phyloP scores from a whole-genome alignment of 2,329 filamentous ascomycete species.

The Trichothecium sympodiale region DNA sequence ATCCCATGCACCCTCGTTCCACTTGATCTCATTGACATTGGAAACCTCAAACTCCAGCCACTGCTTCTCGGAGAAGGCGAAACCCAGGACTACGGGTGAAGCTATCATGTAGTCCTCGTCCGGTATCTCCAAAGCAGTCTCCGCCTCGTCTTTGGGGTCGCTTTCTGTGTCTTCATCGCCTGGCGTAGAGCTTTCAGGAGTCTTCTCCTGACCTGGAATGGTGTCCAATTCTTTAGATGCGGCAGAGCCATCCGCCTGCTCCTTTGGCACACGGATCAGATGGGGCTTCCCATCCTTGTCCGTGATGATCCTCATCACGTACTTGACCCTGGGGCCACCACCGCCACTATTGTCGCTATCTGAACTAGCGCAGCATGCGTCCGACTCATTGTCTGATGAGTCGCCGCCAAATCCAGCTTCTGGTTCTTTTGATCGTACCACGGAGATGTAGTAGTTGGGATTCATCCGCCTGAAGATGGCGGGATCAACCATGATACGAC shows the following conservation, averaged over 20 bases:
- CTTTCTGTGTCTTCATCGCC: conserved; percentile 24
- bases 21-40: conserved; percentile 67
- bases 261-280: conserved; percentile 16
- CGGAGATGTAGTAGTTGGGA: conserved; percentile 71
- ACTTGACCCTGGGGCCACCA: conserved; percentile 29
- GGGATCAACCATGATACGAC: conserved; percentile 80
- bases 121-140: conserved; percentile 37
- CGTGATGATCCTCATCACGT: conserved; percentile 41
- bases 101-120: conserved; percentile 79
- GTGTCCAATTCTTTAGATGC: conserved; percentile 11
- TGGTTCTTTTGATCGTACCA: conserved; percentile 61
- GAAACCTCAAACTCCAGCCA: conserved; percentile 85
- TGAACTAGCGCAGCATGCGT: conserved; percentile 22
- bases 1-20: conserved; percentile 75
- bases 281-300: conserved; percentile 27
- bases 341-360: conserved; percentile 18
- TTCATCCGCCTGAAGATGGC: conserved; percentile 74
- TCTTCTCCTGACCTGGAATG: background rate
- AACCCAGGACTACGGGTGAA: conserved; percentile 75
- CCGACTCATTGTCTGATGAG: conserved; percentile 29
- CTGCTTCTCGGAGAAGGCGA: conserved; percentile 76
- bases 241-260: conserved; percentile 12
- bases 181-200: conserved; percentile 1
- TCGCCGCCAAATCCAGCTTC: conserved; percentile 41
- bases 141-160: conserved; percentile 4